Evolutionary conservation across 2,329 filamentous ascomycete species (phyloP).

Genomic region (Verticillium nubilum): DNA sequence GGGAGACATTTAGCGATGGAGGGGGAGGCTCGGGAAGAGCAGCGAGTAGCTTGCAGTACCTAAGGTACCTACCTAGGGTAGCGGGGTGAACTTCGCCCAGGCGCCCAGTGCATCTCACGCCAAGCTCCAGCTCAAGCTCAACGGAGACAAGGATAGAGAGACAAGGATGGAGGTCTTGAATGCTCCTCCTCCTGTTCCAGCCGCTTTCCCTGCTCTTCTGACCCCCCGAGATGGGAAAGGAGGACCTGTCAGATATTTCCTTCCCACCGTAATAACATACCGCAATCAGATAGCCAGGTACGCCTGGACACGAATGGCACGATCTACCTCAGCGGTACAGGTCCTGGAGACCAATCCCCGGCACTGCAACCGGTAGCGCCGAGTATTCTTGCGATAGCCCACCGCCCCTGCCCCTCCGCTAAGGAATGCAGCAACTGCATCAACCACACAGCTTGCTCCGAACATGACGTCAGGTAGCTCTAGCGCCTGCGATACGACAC

Average conservation of each 20-base stretch:
- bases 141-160: background rate
- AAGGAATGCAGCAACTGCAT: background rate
- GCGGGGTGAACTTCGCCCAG: background rate
- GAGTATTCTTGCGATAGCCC: background rate
- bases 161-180: background rate
- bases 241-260: background rate
- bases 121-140: background rate
- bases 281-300: too few relatives aligned
- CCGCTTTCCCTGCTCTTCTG: background rate
- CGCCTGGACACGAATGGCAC: too few relatives aligned
- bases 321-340: background rate
- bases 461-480: constrained; percentile 11
- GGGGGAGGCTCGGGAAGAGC: background rate
- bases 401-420: background rate
- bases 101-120: background rate
- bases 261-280: too few relatives aligned
- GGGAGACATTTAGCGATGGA: background rate
- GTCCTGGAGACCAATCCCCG: background rate
- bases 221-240: background rate
- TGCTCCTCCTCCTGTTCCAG: background rate
- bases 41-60: background rate
- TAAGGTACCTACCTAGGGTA: too few relatives aligned
- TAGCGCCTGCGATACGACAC: constrained; percentile 5
- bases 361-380: background rate
- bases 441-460: constrained; percentile 9